Evolutionary conservation across 331 rosid species (phyloP).

Genomic region (Saraca asoca): DNA sequence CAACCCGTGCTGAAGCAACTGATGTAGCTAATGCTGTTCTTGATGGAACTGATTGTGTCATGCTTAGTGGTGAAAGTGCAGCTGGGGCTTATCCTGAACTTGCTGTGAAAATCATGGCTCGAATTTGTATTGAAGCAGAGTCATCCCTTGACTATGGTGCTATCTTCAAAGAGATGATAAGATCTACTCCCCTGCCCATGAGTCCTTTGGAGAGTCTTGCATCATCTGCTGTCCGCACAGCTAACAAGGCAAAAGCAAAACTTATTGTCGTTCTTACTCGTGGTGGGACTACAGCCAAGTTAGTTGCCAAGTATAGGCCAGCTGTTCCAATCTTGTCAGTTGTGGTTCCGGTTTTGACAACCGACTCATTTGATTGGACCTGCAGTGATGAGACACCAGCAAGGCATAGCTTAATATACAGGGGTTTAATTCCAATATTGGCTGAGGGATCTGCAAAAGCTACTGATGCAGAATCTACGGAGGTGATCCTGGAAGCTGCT

Average conservation of each 20-base stretch:
- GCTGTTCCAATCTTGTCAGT: slow-evolving; percentile 95
- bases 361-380: slow-evolving; percentile 91
- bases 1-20: slow-evolving; percentile 92
- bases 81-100: slow-evolving; percentile 87
- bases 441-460: slow-evolving; percentile 98
- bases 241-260: slow-evolving; percentile 91
- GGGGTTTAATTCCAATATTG: slow-evolving; percentile 89
- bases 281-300: slow-evolving; percentile 87
- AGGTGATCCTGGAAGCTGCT: slow-evolving; percentile 91
- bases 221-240: slow-evolving; percentile 93
- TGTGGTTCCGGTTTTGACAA: slow-evolving; percentile 88
- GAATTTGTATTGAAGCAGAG: slow-evolving; percentile 90
- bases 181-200: slow-evolving; percentile 94
- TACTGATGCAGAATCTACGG: slow-evolving; percentile 95
- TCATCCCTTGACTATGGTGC: slow-evolving; percentile 91
- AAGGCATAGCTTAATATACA: slow-evolving; percentile 90
- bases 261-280: slow-evolving; percentile 94
- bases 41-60: slow-evolving; percentile 88
- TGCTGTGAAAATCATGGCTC: slow-evolving; percentile 86
- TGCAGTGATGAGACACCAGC: slow-evolving; percentile 95
- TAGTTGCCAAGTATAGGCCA: slow-evolving; percentile 94
- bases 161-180: slow-evolving; percentile 92
- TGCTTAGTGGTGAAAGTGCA: slow-evolving; percentile 93
- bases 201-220: slow-evolving; percentile 99
- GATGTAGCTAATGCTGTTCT: slow-evolving; percentile 89